Conservation (phyloP, 805 yeast species). For the Wickerhamiella alocasiicola region DNA sequence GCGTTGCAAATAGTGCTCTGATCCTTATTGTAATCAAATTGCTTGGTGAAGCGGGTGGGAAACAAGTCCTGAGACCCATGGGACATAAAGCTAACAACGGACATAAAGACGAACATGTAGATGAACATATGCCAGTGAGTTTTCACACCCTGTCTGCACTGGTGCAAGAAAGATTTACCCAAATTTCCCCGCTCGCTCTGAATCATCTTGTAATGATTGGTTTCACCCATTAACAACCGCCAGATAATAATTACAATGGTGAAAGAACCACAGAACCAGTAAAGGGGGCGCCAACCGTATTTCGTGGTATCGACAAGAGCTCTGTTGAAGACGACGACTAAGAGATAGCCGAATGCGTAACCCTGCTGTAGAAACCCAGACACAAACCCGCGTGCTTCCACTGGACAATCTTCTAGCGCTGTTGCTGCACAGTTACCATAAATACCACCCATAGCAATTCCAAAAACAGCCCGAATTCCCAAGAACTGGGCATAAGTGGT, state of each 20-base stretch:
- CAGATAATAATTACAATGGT: conserved; percentile 46
- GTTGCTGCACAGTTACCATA: conserved; percentile 55
- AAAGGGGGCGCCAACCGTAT: conserved; percentile 57
- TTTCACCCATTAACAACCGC: conserved; percentile 50
- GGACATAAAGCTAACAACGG: conserved; percentile 58
- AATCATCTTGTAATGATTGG: conserved; percentile 36
- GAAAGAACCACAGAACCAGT: conserved; percentile 61
- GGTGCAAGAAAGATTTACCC: conserved; percentile 19
- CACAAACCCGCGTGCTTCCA: conserved; percentile 44
- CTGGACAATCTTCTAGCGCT: conserved; percentile 54
- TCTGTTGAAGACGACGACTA: conserved; percentile 52
- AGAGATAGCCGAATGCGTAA: conserved; percentile 56
- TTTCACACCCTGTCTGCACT: conserved; percentile 31
- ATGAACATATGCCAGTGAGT: conserved; percentile 48
- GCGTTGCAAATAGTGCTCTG: conserved; percentile 46
- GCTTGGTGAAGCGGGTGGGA: conserved; percentile 49
- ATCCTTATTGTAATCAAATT: conserved; percentile 36
- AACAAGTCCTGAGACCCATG: conserved; percentile 68
- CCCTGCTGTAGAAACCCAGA: conserved; percentile 73
- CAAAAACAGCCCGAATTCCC: conserved; percentile 49
- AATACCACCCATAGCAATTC: conserved; percentile 61
- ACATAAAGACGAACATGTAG: conserved; percentile 48
- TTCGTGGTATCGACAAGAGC: conserved; percentile 39
- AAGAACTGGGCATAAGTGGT: conserved; percentile 46
- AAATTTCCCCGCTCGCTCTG: conserved; percentile 17